Percentiles rank a stretch among this genome's conserved stretches.
Evolutionary conservation across 805 yeast species (phyloP).

Genomic region (Candida namnaoensis): DNA sequence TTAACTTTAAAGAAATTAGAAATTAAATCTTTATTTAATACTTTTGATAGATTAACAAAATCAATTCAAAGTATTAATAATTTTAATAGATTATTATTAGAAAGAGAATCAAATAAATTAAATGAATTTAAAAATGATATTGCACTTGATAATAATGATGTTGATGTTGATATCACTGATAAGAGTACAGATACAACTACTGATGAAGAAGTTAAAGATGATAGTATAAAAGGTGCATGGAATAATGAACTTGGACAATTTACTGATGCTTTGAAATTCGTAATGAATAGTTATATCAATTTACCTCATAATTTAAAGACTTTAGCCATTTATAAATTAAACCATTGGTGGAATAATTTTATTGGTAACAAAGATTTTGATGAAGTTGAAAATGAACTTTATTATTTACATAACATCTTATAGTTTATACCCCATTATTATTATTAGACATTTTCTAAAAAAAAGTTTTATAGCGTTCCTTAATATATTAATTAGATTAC

Average conservation of each 20-base stretch:
- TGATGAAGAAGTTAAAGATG: neutral
- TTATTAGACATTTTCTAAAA: no score
- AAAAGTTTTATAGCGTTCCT: no score
- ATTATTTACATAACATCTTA: no score
- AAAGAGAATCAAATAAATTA: neutral
- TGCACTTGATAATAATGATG: constrained; percentile 2
- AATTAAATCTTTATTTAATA: constrained; percentile 82
- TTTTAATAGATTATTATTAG: constrained; percentile 41
- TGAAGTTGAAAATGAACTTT: constrained; percentile 3
- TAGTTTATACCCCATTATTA: no score
- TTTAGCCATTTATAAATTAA: constrained; percentile 36
- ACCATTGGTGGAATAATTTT: constrained; percentile 64
- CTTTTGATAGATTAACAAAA: constrained; percentile 86
- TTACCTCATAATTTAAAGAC: constrained; percentile 60
- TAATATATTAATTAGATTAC: neutral
- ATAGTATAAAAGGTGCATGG: constrained; percentile 32
- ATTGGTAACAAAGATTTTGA: constrained; percentile 43
- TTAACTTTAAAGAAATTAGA: constrained; percentile 59
- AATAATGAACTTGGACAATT: constrained; percentile 43
- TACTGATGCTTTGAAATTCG: constrained; percentile 52
- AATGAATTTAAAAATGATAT: constrained; percentile 4
- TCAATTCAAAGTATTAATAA: constrained; percentile 67
- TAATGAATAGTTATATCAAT: constrained; percentile 54
- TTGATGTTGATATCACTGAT: no score
- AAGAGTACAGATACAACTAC: neutral